These are phyloP conservation scores for Tolypocladium guangdongense DNA, from an alignment of 2,329 filamentous ascomycete species.

Conservation along the genomic window DNA sequence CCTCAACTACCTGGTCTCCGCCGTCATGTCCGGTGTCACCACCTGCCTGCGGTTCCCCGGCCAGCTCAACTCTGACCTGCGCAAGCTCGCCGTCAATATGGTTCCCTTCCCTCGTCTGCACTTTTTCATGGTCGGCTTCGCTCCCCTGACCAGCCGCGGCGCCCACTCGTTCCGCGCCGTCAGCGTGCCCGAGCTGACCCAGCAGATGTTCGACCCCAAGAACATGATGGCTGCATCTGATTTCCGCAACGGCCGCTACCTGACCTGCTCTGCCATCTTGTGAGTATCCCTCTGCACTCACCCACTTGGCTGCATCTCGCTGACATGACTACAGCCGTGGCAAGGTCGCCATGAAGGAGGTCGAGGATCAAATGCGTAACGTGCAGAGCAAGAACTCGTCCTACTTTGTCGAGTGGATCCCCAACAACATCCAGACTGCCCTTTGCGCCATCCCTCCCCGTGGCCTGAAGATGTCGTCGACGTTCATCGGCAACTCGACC, in stretches of 20 bases:
- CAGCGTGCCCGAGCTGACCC: slow-evolving; percentile 94
- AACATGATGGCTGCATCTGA: slow-evolving; percentile 99
- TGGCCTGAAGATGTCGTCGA: slow-evolving; percentile 97
- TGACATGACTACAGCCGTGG: slow-evolving; percentile 55
- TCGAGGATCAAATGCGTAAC: slow-evolving; percentile 99
- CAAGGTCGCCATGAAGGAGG: slow-evolving; percentile 99
- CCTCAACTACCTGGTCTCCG: slow-evolving; percentile 98
- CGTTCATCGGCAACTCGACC: slow-evolving; percentile 98
- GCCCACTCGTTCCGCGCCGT: slow-evolving; percentile 95
- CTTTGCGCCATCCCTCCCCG: slow-evolving; percentile 98
- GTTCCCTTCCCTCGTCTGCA: slow-evolving; percentile 99
- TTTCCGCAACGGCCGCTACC: slow-evolving; percentile 99
- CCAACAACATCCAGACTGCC: slow-evolving; percentile 99
- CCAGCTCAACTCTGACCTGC: slow-evolving; percentile 98
- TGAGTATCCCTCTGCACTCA: slow-evolving; percentile 30
- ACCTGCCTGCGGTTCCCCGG: slow-evolving; percentile 98
- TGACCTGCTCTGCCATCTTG: slow-evolving; percentile 99
- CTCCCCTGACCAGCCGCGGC: slow-evolving; percentile 79
- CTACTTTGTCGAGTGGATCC: slow-evolving; percentile 99
- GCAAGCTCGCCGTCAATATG: slow-evolving; percentile 99
- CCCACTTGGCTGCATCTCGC: neutral
- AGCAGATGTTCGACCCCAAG: slow-evolving; percentile 99
- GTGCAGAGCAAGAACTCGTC: slow-evolving; percentile 99
- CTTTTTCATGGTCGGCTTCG: slow-evolving; percentile 99
- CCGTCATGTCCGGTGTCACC: slow-evolving; percentile 98